Base-by-base conservation (phyloP, 2,329 filamentous ascomycete species). In the Aspergillus ruber region DNA sequence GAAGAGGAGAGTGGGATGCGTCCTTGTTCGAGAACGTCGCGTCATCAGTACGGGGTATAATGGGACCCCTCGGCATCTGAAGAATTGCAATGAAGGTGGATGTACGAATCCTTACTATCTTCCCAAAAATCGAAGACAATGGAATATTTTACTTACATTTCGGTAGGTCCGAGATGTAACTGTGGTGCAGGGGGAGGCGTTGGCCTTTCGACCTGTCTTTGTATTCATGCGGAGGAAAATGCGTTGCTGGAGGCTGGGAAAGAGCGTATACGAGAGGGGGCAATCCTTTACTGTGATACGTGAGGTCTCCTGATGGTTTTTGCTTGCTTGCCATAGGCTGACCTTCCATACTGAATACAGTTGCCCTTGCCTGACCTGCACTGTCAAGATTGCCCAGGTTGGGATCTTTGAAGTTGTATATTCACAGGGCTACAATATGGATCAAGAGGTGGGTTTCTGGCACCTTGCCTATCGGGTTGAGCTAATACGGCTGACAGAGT, bases 181-280 rank as follows among this genome's bases (percentile, higher is more conserved):
- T 79, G 80, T 45, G 86, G 82, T 5, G 78, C 81, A 47, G 78
- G 79, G 25, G 80, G 78, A 21, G 93, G 93, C 20, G 78, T 84
- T 41, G 83, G 81, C 1, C 77, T 98, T 17, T 83, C 84, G 4
- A 95, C 91, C 5, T 98, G 93, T 63, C 78, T 97, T 43, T 98
- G 93, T 67, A 81, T 98, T n/a, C 93, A 98, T 67, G 93, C 93
- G 1, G 93, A 98, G 73, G 93, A 98, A 72, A 98, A 98, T 66
- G 93, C 93, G 1, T 77, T 98, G 49, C 77, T 98, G 8, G 93
- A 98, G 74, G 93, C 93, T 17, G 93, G 93, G 0, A 78, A 93
- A 58, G 93, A 97, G 69, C 79, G 93, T 49, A 89, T 98, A 56
- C 77, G 88, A 17, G 85, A 88, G 47, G 87, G 84, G 4, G 82